A percentile compares a stretch with the other conserved stretches of the same genome.
These are phyloP conservation scores for Dianthus caryophyllus DNA, from an alignment of 148 eudicot species.

Conservation along the genomic window DNA sequence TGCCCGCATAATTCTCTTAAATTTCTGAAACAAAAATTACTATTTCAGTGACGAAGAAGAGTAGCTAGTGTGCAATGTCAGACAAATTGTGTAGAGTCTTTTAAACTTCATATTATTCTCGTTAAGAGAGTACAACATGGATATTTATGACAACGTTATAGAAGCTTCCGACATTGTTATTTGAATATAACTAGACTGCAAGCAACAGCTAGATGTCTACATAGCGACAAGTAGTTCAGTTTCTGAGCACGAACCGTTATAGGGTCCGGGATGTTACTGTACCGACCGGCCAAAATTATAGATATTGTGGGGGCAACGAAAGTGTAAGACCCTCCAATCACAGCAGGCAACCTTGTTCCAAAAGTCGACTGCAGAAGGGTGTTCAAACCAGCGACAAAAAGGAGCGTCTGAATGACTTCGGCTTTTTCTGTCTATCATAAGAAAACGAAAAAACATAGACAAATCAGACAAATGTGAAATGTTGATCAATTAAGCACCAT, in stretches of 20 bases:
- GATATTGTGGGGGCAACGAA: slow-evolving; percentile 91
- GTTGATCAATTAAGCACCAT: not conserved
- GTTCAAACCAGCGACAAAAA: slow-evolving; percentile 94
- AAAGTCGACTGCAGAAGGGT: slow-evolving; percentile 76
- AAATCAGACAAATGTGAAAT: slow-evolving; percentile 6
- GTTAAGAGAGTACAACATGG: not conserved
- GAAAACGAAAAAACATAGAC: not conserved
- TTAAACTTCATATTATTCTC: not conserved
- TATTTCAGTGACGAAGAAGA: slow-evolving; percentile 5
- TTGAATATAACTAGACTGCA: not conserved
- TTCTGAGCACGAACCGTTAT: slow-evolving; percentile 41
- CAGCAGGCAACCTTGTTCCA: slow-evolving; percentile 93
- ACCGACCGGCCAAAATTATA: slow-evolving; percentile 86
- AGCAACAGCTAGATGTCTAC: not conserved
- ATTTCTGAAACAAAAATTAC: slow-evolving; percentile 48
- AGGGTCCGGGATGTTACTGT: slow-evolving; percentile 57
- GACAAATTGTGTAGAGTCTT: not conserved
- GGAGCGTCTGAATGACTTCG: slow-evolving; percentile 86
- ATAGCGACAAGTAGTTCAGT: not conserved
- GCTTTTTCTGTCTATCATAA: slow-evolving; percentile 80
- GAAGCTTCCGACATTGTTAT: not conserved
- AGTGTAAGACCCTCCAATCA: slow-evolving; percentile 91
- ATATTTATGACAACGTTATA: not conserved
- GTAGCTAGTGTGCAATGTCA: not conserved
- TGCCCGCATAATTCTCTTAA: slow-evolving; percentile 74